These are phyloP conservation scores for Candida corydali DNA, from an alignment of 805 yeast species.

Conservation along the genomic window DNA sequence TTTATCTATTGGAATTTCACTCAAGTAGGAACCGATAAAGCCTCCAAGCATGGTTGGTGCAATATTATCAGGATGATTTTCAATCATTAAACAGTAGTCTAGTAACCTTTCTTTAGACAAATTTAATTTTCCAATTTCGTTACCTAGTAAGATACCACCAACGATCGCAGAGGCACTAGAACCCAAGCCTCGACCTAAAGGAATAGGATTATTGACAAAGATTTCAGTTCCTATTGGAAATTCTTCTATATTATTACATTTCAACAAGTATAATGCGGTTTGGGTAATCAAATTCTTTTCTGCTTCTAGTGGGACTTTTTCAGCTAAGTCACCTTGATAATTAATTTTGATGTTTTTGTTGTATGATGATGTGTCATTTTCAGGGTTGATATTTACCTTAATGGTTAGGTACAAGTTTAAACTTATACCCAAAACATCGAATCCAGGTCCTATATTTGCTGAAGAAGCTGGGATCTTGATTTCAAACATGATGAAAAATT, in stretches of 20 bases:
- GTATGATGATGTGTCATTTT: slow-evolving; percentile 45
- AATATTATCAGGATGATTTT: slow-evolving; percentile 97
- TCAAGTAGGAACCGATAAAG: slow-evolving; percentile 89
- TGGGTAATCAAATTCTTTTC: slow-evolving; percentile 85
- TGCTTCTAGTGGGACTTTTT: slow-evolving; percentile 70
- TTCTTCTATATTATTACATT: slow-evolving; percentile 69
- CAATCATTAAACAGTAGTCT: slow-evolving; percentile 95
- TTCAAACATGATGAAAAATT: no score
- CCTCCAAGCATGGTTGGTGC: slow-evolving; percentile 99
- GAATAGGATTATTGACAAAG: slow-evolving; percentile 85
- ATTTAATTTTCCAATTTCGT: slow-evolving; percentile 71
- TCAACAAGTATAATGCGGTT: slow-evolving; percentile 85
- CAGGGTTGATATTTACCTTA: slow-evolving; percentile 59
- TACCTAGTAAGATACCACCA: slow-evolving; percentile 90
- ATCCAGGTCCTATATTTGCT: slow-evolving; percentile 98
- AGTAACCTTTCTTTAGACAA: slow-evolving; percentile 77
- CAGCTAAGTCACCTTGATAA: slow-evolving; percentile 81
- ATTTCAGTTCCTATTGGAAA: slow-evolving; percentile 85
- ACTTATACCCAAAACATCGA: slow-evolving; percentile 94
- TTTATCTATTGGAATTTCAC: slow-evolving; percentile 73
- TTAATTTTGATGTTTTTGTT: slow-evolving; percentile 65
- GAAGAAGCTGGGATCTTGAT: slow-evolving; percentile 92
- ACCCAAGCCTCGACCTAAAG: slow-evolving; percentile 94
- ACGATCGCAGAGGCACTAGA: slow-evolving; percentile 98
- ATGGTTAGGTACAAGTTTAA: slow-evolving; percentile 70